Evolutionary conservation across 169 alveolate species (phyloP).

Genomic region (Sarcocystis neurona): DNA sequence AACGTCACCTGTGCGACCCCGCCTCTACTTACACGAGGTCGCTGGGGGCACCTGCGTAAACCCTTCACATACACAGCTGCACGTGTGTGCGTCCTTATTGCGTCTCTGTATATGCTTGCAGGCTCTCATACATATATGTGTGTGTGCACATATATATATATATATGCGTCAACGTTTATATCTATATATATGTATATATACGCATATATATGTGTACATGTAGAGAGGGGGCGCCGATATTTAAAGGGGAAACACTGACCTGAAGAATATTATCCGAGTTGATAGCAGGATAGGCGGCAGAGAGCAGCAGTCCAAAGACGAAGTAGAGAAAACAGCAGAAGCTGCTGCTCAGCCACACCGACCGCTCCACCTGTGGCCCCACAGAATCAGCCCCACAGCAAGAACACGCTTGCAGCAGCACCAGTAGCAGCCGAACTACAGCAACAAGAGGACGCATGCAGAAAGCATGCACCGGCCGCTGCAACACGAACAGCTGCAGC

Average conservation of each 20-base stretch:
- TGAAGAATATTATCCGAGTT: conserved; percentile 37
- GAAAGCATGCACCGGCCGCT: neutral
- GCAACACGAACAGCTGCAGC: neutral
- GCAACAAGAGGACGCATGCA: neutral
- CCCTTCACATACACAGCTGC: too few relatives aligned
- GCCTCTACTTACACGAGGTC: too few relatives aligned
- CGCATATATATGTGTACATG: neutral
- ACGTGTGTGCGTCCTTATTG: too few relatives aligned
- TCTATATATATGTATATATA: too few relatives aligned
- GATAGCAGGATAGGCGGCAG: conserved; percentile 46
- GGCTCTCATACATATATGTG: too few relatives aligned
- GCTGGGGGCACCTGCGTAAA: too few relatives aligned
- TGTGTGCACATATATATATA: too few relatives aligned
- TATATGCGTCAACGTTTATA: neutral
- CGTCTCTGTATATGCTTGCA: too few relatives aligned
- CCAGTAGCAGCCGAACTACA: neutral
- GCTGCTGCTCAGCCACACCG: conserved; percentile 28
- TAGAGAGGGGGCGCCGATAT: neutral
- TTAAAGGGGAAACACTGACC: neutral
- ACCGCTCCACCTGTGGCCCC: conserved; percentile 45
- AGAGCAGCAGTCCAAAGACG: conserved; percentile 45
- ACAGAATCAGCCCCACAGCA: neutral
- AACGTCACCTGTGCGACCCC: too few relatives aligned
- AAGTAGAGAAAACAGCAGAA: conserved; percentile 41
- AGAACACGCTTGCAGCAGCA: neutral